Conservation (phyloP, 306 rosid genomes). For the Arachis hypogaea region DNA sequence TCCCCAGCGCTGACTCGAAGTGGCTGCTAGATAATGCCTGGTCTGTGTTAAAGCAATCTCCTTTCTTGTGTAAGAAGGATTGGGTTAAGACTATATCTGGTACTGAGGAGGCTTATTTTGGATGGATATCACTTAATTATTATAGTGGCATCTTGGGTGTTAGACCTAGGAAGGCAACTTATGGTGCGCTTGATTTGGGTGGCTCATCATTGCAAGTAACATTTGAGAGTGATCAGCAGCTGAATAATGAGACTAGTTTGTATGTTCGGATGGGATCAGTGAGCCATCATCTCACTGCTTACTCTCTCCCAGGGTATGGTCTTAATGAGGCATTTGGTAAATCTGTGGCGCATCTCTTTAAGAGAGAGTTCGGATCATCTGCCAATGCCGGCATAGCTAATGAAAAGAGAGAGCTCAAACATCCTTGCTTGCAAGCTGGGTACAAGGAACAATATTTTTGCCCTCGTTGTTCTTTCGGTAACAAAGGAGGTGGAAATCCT, state of each 20-base stretch:
- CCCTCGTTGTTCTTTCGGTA: conserved; percentile 54
- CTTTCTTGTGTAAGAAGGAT: conserved; percentile 69
- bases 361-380: conserved; percentile 47
- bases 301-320: conserved; percentile 85
- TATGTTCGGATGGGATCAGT: conserved; percentile 81
- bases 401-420: conserved; percentile 61
- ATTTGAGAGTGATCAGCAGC: conserved; percentile 74
- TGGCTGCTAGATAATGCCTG: conserved; percentile 88
- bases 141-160: conserved; percentile 62
- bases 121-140: conserved; percentile 96
- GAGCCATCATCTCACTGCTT: conserved; percentile 85
- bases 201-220: conserved; percentile 98
- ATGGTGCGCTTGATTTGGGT: conserved; percentile 93
- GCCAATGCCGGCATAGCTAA: conserved; percentile 45
- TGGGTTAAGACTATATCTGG: conserved; percentile 86
- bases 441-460: conserved; percentile 69
- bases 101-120: conserved; percentile 90
- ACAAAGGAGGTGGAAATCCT: conserved; percentile 47
- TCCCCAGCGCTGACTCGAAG: conserved; percentile 62
- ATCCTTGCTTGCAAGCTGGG: conserved; percentile 94
- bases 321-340: conserved; percentile 88
- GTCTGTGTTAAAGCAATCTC: conserved; percentile 75
- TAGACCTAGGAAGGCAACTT: conserved; percentile 72
- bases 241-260: conserved; percentile 62
- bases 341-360: conserved; percentile 70